Conservation (phyloP, 2,329 filamentous ascomycete species). For the Sclerotinia spermophila region DNA sequence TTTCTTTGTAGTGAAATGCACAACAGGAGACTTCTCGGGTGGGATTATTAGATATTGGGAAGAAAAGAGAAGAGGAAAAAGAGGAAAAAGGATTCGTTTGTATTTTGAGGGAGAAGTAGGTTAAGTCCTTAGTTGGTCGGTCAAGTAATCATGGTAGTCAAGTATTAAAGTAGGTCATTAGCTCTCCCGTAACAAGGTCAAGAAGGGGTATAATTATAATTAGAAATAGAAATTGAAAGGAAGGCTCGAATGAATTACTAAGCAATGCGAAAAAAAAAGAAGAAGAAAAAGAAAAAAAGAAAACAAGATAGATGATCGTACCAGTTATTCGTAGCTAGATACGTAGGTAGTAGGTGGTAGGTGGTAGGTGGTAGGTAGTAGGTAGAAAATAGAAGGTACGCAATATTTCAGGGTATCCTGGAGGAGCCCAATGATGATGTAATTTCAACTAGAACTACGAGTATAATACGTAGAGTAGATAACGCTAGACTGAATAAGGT, state of each 20-base stretch:
- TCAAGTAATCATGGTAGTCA: not conserved
- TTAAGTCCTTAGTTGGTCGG: not conserved
- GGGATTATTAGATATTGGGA: not conserved
- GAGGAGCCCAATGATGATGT: not conserved
- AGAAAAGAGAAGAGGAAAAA: not conserved
- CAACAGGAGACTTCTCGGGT: not conserved
- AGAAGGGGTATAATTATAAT: not conserved
- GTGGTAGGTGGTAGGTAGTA: too few species aligned
- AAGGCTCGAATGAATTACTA: constrained; percentile 1
- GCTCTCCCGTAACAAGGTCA: not conserved
- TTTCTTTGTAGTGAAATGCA: not conserved
- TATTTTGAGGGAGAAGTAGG: not conserved
- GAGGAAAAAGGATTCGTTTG: not conserved
- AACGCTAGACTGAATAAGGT: not conserved
- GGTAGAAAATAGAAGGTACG: not conserved
- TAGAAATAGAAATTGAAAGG: not conserved
- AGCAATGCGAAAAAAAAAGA: not conserved
- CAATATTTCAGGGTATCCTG: not conserved
- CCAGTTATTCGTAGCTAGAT: not conserved
- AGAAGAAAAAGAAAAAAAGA: not conserved
- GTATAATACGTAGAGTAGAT: not conserved
- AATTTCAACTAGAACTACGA: not conserved
- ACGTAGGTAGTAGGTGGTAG: not conserved
- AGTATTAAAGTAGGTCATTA: not conserved
- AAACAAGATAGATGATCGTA: not conserved